These are phyloP conservation scores for Naganishia cerealis DNA, from an alignment of 1,284 basidiomycete genomes.

Conservation along the genomic window DNA sequence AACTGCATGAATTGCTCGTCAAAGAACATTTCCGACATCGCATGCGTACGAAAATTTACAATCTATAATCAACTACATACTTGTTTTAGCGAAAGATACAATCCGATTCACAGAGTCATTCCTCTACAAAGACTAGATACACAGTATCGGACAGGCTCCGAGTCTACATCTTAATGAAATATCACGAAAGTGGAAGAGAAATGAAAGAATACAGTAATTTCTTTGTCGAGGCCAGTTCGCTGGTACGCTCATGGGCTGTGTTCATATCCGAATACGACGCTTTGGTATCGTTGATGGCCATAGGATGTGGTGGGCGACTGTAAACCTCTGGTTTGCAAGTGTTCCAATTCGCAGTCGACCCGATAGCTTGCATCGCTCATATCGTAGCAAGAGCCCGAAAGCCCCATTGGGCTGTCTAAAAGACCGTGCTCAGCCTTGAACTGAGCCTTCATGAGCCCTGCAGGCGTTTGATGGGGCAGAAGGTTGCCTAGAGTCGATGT, in stretches of 20 bases:
- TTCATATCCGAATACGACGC: slow-evolving; percentile 24
- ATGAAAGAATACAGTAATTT: slow-evolving; percentile 4
- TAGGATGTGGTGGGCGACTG: slow-evolving; percentile 23
- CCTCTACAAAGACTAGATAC: slow-evolving; percentile 6
- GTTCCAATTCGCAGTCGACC: slow-evolving; percentile 34
- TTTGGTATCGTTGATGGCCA: slow-evolving; percentile 24
- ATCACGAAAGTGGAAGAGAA: not conserved
- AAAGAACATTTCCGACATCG: not conserved
- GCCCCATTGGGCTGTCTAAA: slow-evolving; percentile 32
- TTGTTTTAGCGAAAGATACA: not conserved
- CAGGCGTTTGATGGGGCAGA: slow-evolving; percentile 33
- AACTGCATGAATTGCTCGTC: not conserved
- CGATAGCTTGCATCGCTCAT: slow-evolving; percentile 31
- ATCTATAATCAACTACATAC: not conserved
- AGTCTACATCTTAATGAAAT: not conserved
- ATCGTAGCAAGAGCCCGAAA: slow-evolving; percentile 34
- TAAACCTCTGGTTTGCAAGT: slow-evolving; percentile 25
- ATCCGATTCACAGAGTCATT: not conserved
- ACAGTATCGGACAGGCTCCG: not conserved
- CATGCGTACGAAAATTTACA: not conserved
- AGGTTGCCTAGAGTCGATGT: slow-evolving; percentile 21
- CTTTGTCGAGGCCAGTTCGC: not conserved
- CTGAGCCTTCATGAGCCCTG: slow-evolving; percentile 29
- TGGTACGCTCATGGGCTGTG: slow-evolving; percentile 16
- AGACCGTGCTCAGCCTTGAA: slow-evolving; percentile 34